These are phyloP conservation scores for Helminthosporium solani DNA, from an alignment of 2,329 filamentous ascomycete genomes.

Conservation along the genomic window DNA sequence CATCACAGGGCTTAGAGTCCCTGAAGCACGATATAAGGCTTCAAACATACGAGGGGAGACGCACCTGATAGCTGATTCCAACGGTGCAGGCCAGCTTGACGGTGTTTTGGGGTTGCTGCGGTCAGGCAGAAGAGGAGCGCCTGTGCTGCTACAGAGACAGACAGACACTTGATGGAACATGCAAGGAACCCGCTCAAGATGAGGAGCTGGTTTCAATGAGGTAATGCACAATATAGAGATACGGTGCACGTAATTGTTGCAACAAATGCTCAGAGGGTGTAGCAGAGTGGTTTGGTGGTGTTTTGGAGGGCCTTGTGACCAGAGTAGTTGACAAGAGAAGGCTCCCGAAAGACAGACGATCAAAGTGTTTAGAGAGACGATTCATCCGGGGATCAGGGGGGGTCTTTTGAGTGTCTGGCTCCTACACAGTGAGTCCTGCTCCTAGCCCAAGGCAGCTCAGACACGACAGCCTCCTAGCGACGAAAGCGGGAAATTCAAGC, in stretches of 20 bases:
- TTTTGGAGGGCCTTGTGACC: slow-evolving; percentile 34
- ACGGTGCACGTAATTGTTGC: slow-evolving; percentile 26
- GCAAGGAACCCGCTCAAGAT: slow-evolving; percentile 17
- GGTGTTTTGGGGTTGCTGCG: slow-evolving; percentile 23
- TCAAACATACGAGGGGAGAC: slow-evolving; percentile 18
- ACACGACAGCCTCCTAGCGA: slow-evolving; percentile 29
- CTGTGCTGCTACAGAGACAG: slow-evolving; percentile 15
- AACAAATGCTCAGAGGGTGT: slow-evolving; percentile 20
- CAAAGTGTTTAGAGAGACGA: slow-evolving; percentile 34
- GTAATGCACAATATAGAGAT: slow-evolving; percentile 20
- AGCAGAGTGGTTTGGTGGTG: slow-evolving; percentile 23
- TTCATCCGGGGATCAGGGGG: slow-evolving; percentile 41
- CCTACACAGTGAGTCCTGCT: slow-evolving; percentile 29
- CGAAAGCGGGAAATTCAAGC: slow-evolving; percentile 34
- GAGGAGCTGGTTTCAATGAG: slow-evolving; percentile 16
- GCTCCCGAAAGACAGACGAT: slow-evolving; percentile 37
- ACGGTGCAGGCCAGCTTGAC: slow-evolving; percentile 41
- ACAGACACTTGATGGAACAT: slow-evolving; percentile 16
- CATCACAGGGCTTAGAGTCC: slow-evolving; percentile 16
- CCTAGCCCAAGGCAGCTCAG: slow-evolving; percentile 27
- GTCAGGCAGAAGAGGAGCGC: slow-evolving; percentile 12
- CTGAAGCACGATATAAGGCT: slow-evolving; percentile 12
- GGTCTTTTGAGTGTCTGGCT: slow-evolving; percentile 39
- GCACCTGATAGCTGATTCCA: slow-evolving; percentile 40
- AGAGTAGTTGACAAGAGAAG: slow-evolving; percentile 26